Conservation (phyloP, 2,329 filamentous ascomycete species). For the Ophiocordyceps australis region DNA sequence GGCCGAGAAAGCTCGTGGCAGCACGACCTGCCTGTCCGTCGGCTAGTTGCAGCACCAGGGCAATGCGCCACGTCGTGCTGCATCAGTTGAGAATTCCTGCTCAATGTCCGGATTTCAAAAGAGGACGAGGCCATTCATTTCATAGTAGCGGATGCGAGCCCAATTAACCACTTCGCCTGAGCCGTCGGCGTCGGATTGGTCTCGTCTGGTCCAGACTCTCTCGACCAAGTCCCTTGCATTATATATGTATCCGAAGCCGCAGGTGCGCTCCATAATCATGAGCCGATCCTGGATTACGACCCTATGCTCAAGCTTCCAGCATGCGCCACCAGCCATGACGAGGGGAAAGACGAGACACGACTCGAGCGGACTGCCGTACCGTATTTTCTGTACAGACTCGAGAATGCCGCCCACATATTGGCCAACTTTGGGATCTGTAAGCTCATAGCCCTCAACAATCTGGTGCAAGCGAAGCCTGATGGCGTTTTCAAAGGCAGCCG, state of each 20-base stretch:
- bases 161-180: conserved; percentile 13
- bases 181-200: conserved; percentile 8
- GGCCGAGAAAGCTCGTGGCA: too few species aligned
- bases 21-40: too few species aligned
- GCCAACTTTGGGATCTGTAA: conserved; percentile 13
- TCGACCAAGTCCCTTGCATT: conserved; percentile 19
- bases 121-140: conserved; percentile 16
- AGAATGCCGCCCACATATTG: conserved; percentile 15
- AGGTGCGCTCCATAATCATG: conserved; percentile 23
- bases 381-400: conserved; percentile 16
- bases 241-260: conserved; percentile 22
- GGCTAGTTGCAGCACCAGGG: too few species aligned
- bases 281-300: conserved; percentile 19
- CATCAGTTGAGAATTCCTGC: too few species aligned
- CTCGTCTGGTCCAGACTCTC: conserved; percentile 16
- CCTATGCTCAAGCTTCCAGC: conserved; percentile 15
- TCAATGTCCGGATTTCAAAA: conserved; percentile 6
- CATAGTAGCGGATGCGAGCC: conserved; percentile 15
- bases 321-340: conserved; percentile 20
- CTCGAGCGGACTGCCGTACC: conserved; percentile 21
- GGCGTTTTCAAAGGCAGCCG: conserved; percentile 19
- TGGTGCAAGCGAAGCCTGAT: conserved; percentile 22
- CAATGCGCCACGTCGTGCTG: too few species aligned
- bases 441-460: conserved; percentile 20
- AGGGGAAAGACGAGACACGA: conserved; percentile 20